phyloP scores from a whole-genome alignment of 2,329 filamentous ascomycete genomes.

The Claviceps sp. region DNA sequence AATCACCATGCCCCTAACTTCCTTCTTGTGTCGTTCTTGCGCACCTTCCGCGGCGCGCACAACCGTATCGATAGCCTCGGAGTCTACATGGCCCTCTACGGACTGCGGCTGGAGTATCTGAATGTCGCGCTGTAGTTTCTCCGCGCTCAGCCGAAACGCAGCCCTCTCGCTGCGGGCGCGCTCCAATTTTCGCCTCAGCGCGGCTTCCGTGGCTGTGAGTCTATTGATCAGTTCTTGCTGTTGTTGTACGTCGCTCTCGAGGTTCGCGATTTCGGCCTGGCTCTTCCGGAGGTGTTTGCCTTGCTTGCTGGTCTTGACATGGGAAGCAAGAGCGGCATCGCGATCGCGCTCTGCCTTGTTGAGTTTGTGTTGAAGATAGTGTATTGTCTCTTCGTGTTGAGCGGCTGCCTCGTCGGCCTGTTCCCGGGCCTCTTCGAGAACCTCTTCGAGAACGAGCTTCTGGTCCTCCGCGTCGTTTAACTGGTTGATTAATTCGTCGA shows the following conservation, averaged over 20 bases:
- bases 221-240: conserved; percentile 52
- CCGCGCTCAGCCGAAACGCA: conserved; percentile 37
- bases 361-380: conserved; percentile 33
- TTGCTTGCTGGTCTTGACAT: conserved; percentile 34
- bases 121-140: conserved; percentile 40
- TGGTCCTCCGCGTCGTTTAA: conserved; percentile 46
- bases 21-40: conserved; percentile 57
- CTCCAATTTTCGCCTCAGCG: conserved; percentile 54
- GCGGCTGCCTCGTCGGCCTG: conserved; percentile 34
- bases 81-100: conserved; percentile 16
- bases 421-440: conserved; percentile 41
- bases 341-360: conserved; percentile 38
- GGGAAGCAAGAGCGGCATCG: conserved; percentile 17
- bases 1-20: conserved; percentile 70
- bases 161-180: conserved; percentile 54
- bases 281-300: conserved; percentile 48
- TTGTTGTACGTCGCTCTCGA: conserved; percentile 60
- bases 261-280: conserved; percentile 50
- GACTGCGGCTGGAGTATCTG: conserved; percentile 29
- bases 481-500: conserved; percentile 37
- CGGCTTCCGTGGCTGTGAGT: conserved; percentile 41
- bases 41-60: conserved; percentile 46
- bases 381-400: conserved; percentile 30
- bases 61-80: conserved; percentile 41
- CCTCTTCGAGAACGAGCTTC: conserved; percentile 43